A percentile compares a stretch with the other conserved stretches of the same genome.
Evolutionary conservation across 441 rosid species (phyloP).

Genomic region (Theobroma grandiflorum): DNA sequence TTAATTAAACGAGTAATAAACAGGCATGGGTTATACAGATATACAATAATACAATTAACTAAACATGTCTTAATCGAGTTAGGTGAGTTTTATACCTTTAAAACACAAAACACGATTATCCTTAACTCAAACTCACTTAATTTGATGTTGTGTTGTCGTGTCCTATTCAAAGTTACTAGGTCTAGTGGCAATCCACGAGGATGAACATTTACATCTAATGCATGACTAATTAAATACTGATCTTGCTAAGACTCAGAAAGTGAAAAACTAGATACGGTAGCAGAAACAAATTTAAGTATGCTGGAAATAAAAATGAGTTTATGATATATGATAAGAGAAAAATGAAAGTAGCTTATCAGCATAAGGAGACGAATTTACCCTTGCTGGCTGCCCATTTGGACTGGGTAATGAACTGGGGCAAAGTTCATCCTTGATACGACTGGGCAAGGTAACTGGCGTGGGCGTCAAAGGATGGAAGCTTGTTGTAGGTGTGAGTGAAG

Average conservation of each 20-base stretch:
- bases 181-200: background rate
- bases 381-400: slow-evolving; percentile 72
- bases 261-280: background rate
- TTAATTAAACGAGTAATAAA: too few relatives aligned
- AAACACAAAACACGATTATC: too few relatives aligned
- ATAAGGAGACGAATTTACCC: slow-evolving; percentile 44
- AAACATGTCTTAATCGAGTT: too few relatives aligned
- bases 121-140: too few relatives aligned
- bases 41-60: too few relatives aligned
- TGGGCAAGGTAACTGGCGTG: slow-evolving; percentile 59
- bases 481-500: slow-evolving; percentile 57
- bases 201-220: background rate
- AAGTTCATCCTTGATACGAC: slow-evolving; percentile 70
- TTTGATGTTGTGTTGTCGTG: too few relatives aligned
- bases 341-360: background rate
- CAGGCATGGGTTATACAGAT: too few relatives aligned
- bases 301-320: background rate
- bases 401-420: slow-evolving; percentile 62
- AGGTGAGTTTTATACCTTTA: too few relatives aligned
- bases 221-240: background rate
- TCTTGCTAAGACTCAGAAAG: background rate
- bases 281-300: background rate
- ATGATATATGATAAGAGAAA: background rate
- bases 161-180: too few relatives aligned
- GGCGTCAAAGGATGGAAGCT: slow-evolving; percentile 73